A percentile compares a stretch with the other conserved stretches of the same genome.
These are phyloP conservation scores for Talaromyces stipitatus DNA, from an alignment of 495 filamentous ascomycete genomes.

Conservation along the genomic window DNA sequence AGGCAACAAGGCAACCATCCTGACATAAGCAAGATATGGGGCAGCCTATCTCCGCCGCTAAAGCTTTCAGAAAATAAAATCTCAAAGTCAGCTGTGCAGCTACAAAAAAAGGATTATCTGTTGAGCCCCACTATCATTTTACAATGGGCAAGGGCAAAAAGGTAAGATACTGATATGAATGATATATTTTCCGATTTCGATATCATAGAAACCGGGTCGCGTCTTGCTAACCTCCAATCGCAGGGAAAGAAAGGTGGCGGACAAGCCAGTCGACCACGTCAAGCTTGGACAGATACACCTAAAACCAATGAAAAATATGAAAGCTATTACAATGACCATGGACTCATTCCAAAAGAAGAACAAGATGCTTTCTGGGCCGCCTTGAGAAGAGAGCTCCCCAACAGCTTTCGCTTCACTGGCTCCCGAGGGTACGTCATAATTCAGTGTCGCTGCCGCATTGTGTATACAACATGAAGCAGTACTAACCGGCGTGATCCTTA, in stretches of 20 bases:
- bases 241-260: constrained; percentile 29
- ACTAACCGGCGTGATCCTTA: background rate
- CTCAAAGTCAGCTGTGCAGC: background rate
- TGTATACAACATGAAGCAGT: background rate
- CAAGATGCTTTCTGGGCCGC: constrained; percentile 71
- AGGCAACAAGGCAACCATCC: background rate
- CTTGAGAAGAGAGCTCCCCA: constrained; percentile 75
- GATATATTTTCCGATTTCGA: constrained; percentile 10
- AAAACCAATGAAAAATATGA: constrained; percentile 74
- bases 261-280: constrained; percentile 19
- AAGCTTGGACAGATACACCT: constrained; percentile 47
- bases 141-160: constrained; percentile 35
- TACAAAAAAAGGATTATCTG: background rate
- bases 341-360: constrained; percentile 67
- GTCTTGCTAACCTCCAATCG: constrained; percentile 5
- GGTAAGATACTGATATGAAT: constrained; percentile 11
- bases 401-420: constrained; percentile 93
- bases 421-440: constrained; percentile 61
- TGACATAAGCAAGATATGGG: background rate
- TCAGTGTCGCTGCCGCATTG: background rate
- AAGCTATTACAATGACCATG: constrained; percentile 70
- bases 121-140: constrained; percentile 5
- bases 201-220: background rate
- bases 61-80: background rate
- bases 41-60: background rate